Evolutionary conservation across 129 eudicot species (phyloP), one percentile per base, ranked within the genome.

Genomic region (Centrapalus pauciflorus): DNA sequence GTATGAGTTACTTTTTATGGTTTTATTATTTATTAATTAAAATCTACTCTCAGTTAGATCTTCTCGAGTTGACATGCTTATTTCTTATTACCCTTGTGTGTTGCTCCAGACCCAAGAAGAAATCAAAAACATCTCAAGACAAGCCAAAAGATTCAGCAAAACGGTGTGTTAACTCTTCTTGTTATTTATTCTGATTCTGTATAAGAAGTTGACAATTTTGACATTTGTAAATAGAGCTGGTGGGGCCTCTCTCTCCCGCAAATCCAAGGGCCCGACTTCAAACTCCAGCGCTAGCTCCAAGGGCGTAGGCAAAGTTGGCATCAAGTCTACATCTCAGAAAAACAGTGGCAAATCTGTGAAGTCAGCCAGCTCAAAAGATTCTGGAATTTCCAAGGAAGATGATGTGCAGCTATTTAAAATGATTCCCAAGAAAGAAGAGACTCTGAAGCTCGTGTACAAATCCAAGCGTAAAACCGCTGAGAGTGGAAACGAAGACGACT

Each of bases 1-100:
- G 97, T 91, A 85, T 12, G 97, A 56, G 19, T 72, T 72, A 12
- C 37, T 30, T 52, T 24, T 70, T 11, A 2, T 37, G 25, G 6
- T 33, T 50, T 43, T 21, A 6, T 32, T 26, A 25, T 57, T 4
- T 59, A 19, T 32, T 4, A 2, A 13, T n/a, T n/a, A n/a, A n/a
- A n/a, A n/a, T n/a, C n/a, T n/a, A n/a, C n/a, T n/a, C n/a, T n/a
- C n/a, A n/a, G n/a, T n/a, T n/a, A n/a, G n/a, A n/a, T n/a, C n/a
- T n/a, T n/a, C n/a, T n/a, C n/a, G n/a, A n/a, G n/a, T n/a, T 27
- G 45, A 6, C 16, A 33, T 17, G 26, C 30, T 33, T 32, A 16
- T 59, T 10, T 24, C 9, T 54, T 30, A 13, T 19, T 16, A 17
- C 43, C 28, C 45, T 14, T 65, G 41, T 65, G 41, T 65, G 20